Base-by-base conservation (phyloP, 768 basidiomycete species). In the Suillus alpinus region DNA sequence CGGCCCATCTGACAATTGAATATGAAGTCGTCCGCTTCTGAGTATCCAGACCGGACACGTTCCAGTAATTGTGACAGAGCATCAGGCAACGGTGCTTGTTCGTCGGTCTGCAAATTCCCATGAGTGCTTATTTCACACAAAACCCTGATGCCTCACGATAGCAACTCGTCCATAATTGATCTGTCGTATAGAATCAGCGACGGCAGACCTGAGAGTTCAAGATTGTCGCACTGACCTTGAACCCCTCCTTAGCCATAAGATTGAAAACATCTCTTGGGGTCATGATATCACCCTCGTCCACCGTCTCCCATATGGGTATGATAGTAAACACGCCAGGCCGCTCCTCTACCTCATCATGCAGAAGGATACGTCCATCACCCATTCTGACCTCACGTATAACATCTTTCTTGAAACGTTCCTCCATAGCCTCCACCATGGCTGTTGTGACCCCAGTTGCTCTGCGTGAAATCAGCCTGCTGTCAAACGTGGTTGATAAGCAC, bases 1-100 rank as follows among this genome's bases (percentile, higher is more conserved):
- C 91, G 79, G 26, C 92, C 92, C 94, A 98, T 96, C 74, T 98
- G 97, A 73, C 97, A 99, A 67, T 98, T 98, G 79, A 97, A 98
- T 50, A 94, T 77, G 66, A 94, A 90, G 66, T 93, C 92, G 4
- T 86, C 89, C 1, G 86, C 83, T 32, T 81, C 77, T 1, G 81
- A 74, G 49, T 87, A 64, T 58, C 82, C 80, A 61, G 80, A 68
- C 71, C 82, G 81, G 6, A 98, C 83, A 37, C 95, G 85, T 29
- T 86, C 83, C 31, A 96, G 77, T 44, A 99, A 80, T 57, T 90
- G 87, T 23, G 82, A 85, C 20, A 98, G 83, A 5, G 94, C 93
- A 44, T 81, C 90, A 0, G 97, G 97, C 18, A 98, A 80, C 0
- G 96, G 96, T 0, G 95, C 94, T 77, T 96, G 95, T 71, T 99